A percentile compares a stretch with the other conserved stretches of the same genome.
These are phyloP conservation scores for Imleria badia DNA, from an alignment of 768 basidiomycete genomes.

Conservation along the genomic window DNA sequence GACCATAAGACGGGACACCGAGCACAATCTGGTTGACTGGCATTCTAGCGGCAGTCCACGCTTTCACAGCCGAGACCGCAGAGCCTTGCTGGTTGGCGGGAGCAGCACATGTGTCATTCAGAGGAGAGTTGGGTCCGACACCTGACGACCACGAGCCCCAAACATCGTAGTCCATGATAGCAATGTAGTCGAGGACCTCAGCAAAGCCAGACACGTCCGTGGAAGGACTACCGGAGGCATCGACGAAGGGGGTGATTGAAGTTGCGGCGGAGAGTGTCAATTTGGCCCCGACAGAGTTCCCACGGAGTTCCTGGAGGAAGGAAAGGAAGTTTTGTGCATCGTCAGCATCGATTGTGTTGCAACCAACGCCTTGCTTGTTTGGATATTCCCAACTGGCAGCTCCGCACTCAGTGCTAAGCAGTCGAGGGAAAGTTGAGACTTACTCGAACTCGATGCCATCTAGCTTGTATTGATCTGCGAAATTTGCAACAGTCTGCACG, in stretches of 20 bases:
- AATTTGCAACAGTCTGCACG: conserved; percentile 49
- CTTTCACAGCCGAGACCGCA: conserved; percentile 65
- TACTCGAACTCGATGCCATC: conserved; percentile 51
- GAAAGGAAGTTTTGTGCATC: conserved; percentile 78
- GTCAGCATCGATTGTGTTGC: conserved; percentile 53
- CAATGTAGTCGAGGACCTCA: conserved; percentile 62
- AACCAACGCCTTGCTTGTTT: conserved; percentile 58
- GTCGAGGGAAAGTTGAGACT: background rate
- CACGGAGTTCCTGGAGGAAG: conserved; percentile 71
- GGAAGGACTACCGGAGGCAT: conserved; percentile 56
- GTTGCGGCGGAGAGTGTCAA: conserved; percentile 73
- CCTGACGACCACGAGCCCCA: conserved; percentile 52
- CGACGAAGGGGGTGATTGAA: conserved; percentile 64
- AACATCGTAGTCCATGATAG: conserved; percentile 67
- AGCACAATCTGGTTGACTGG: conserved; percentile 69
- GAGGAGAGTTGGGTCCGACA: conserved; percentile 79
- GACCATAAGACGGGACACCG: conserved; percentile 81
- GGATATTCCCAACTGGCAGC: conserved; percentile 85
- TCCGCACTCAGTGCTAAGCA: background rate
- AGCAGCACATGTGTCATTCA: conserved; percentile 71
- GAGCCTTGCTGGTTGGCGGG: conserved; percentile 63
- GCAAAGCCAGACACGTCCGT: conserved; percentile 72
- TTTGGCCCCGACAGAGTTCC: conserved; percentile 45
- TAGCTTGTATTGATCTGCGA: conserved; percentile 49
- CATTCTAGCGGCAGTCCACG: conserved; percentile 78